A percentile compares a stretch with the other conserved stretches of the same genome.
phyloP scores from a whole-genome alignment of 768 basidiomycete species.

The Termitomyces titanicus region DNA sequence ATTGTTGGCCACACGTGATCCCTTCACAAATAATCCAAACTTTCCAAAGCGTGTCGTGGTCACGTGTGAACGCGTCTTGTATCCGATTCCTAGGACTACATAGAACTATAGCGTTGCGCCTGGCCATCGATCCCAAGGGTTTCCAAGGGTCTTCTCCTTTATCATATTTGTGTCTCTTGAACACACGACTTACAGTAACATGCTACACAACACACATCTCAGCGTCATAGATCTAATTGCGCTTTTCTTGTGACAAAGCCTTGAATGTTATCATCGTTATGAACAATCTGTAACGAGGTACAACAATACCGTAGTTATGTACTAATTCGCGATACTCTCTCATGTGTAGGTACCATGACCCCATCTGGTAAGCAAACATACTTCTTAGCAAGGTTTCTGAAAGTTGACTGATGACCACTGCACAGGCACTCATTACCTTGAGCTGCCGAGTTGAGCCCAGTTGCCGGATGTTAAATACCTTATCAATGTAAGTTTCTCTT shows the following conservation, averaged over 20 bases:
- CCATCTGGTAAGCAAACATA: neutral
- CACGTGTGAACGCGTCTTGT: constrained; percentile 12
- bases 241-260: too few species aligned
- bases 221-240: too few species aligned
- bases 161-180: neutral
- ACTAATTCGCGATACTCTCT: too few species aligned
- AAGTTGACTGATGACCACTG: neutral
- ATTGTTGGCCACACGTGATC: constrained; percentile 12
- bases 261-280: too few species aligned
- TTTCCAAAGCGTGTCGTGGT: constrained; percentile 2
- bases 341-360: neutral
- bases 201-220: too few species aligned
- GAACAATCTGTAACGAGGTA: too few species aligned
- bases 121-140: neutral
- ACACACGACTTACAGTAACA: too few species aligned
- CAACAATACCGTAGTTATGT: too few species aligned
- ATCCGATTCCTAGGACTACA: too few species aligned
- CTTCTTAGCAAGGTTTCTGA: neutral
- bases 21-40: constrained; percentile 9
- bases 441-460: neutral
- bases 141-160: neutral
- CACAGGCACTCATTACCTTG: neutral
- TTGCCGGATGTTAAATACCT: neutral
- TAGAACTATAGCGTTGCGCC: too few species aligned
- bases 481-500: neutral